Conservation (phyloP, 306 rosid genomes). For the Ormosia semicastrata region DNA sequence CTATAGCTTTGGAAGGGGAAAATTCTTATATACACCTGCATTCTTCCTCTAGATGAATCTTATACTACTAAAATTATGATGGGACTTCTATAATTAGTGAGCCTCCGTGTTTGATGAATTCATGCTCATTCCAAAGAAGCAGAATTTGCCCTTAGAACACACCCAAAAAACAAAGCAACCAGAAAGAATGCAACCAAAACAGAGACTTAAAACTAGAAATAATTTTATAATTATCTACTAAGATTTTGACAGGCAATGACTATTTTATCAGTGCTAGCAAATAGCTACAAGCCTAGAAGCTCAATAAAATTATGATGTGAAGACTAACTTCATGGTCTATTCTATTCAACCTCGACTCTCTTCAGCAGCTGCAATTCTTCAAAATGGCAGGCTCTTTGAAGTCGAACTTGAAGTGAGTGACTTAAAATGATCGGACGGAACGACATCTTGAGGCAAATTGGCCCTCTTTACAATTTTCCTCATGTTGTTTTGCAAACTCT, state of each 20-base stretch:
- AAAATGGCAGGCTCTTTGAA: constrained; percentile 95
- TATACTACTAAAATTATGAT: too few species aligned
- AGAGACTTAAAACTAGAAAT: constrained; percentile 5
- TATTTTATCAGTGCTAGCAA: constrained; percentile 33
- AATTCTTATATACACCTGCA: too few species aligned
- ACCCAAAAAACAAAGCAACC: not conserved
- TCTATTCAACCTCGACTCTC: constrained; percentile 37
- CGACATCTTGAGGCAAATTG: constrained; percentile 84
- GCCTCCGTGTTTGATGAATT: not conserved
- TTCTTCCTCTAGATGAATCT: too few species aligned
- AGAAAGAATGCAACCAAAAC: not conserved
- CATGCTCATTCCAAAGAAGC: not conserved
- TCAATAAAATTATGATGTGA: constrained; percentile 34
- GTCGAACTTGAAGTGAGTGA: constrained; percentile 81
- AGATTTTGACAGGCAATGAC: constrained; percentile 33
- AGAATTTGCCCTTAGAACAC: not conserved
- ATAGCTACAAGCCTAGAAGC: constrained; percentile 36
- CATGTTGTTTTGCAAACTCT: constrained; percentile 94
- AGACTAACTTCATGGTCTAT: constrained; percentile 43
- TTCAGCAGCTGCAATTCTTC: constrained; percentile 31
- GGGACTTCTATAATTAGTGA: too few species aligned
- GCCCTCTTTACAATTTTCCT: constrained; percentile 89
- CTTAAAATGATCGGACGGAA: constrained; percentile 86
- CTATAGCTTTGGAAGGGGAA: not conserved
- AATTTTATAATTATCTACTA: constrained; percentile 31